Conservation (phyloP, 495 filamentous ascomycete genomes). For the Penicillium malachiteum region DNA sequence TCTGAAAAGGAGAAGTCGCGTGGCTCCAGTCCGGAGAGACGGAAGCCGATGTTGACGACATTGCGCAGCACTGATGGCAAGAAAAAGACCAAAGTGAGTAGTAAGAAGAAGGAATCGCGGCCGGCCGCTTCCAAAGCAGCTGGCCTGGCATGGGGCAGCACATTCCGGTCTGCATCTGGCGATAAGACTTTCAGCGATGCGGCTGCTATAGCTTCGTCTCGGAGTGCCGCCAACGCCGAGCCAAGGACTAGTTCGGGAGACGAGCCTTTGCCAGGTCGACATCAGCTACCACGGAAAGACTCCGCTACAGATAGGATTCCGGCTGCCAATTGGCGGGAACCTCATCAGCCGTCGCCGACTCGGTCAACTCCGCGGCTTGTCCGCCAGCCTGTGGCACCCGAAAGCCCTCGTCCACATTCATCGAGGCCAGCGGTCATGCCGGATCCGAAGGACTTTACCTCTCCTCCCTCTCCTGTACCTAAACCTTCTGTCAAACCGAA, state of each 20-base stretch:
- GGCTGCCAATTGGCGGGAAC: conserved; percentile 36
- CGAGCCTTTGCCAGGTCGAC: conserved; percentile 16
- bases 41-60: conserved; percentile 78
- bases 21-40: conserved; percentile 70
- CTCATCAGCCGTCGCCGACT: conserved; percentile 16
- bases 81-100: conserved; percentile 46
- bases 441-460: conserved; percentile 21
- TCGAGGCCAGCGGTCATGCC: conserved; percentile 18
- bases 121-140: conserved; percentile 80
- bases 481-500: conserved; percentile 42
- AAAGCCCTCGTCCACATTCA: conserved; percentile 10
- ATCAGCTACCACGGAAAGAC: conserved; percentile 2
- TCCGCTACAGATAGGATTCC: conserved; percentile 21
- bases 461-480: conserved; percentile 20
- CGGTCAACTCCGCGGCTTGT: conserved; percentile 15
- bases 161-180: conserved; percentile 34
- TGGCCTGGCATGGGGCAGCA: conserved; percentile 75
- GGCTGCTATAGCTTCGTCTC: conserved; percentile 32
- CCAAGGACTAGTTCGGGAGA: conserved; percentile 30
- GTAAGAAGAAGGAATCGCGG: conserved; percentile 36
- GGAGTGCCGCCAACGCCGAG: conserved; percentile 30
- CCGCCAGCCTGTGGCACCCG: conserved; percentile 10
- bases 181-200: conserved; percentile 37
- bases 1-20: conserved; percentile 54
- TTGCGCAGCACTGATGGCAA: conserved; percentile 63